Conservation (phyloP, 2,329 filamentous ascomycete genomes). For the Aspergillus proliferans region DNA sequence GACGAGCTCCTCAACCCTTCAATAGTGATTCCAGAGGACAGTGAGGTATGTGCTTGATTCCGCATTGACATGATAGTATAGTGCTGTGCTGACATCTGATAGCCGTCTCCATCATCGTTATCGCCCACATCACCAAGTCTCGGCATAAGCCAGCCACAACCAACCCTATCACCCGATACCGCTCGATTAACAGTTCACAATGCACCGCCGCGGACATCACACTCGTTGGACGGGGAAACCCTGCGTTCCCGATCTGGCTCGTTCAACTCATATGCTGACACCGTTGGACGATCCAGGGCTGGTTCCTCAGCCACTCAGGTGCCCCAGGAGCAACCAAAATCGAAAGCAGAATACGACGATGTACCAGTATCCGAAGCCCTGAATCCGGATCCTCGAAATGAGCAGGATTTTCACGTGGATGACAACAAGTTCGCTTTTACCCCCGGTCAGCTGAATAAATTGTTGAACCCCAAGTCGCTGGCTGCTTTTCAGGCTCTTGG, state of each 20-base stretch:
- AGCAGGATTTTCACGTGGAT: slow-evolving; percentile 67
- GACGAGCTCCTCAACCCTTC: slow-evolving; percentile 10
- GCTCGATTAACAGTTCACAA: slow-evolving; percentile 19
- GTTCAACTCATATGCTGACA: slow-evolving; percentile 30
- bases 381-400: slow-evolving; percentile 67
- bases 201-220: slow-evolving; percentile 25
- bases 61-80: not conserved
- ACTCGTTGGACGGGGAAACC: slow-evolving; percentile 39
- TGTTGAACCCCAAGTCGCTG: slow-evolving; percentile 83
- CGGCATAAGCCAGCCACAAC: slow-evolving; percentile 2
- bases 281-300: slow-evolving; percentile 27
- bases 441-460: slow-evolving; percentile 70
- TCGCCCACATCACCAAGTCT: slow-evolving; percentile 1
- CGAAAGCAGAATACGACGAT: slow-evolving; percentile 30
- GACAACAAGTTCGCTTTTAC: slow-evolving; percentile 82
- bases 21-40: slow-evolving; percentile 2
- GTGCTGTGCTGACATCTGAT: slow-evolving; percentile 3
- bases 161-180: slow-evolving; percentile 18
- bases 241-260: slow-evolving; percentile 39
- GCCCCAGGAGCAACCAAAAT: not conserved
- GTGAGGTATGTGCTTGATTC: slow-evolving; percentile 7
- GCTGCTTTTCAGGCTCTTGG: slow-evolving; percentile 75
- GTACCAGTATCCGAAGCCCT: slow-evolving; percentile 53
- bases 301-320: slow-evolving; percentile 23
- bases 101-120: not conserved